Percentiles rank a stretch among this genome's conserved stretches.
Conservation (phyloP, 1,284 basidiomycete species). For the Ganoderma meredithae region DNA sequence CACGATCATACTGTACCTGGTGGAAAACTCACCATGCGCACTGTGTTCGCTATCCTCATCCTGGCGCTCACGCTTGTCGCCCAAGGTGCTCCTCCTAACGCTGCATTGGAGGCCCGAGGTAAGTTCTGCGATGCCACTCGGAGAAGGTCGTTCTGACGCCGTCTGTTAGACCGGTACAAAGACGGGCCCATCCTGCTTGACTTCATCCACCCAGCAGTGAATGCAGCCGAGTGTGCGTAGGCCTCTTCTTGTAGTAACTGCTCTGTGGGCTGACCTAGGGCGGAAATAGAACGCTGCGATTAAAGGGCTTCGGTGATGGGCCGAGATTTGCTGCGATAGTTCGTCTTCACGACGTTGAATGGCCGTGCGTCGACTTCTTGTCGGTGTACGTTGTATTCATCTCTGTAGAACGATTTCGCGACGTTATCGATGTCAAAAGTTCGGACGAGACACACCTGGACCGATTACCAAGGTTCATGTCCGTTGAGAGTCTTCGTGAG, state of each 20-base stretch:
- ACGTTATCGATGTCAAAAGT: neutral
- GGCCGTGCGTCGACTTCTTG: neutral
- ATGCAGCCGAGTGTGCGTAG: neutral
- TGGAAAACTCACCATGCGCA: neutral
- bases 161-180: neutral
- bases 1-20: neutral
- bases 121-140: neutral
- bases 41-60: neutral
- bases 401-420: neutral
- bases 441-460: neutral
- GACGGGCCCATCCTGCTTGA: neutral
- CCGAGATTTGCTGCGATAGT: neutral
- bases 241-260: neutral
- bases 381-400: constrained; percentile 1
- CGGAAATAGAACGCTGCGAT: neutral
- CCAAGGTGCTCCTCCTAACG: neutral
- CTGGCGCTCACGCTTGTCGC: neutral
- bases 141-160: neutral
- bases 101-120: neutral
- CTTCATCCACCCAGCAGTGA: neutral
- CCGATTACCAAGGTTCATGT: neutral
- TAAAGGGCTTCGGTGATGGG: too few relatives aligned
- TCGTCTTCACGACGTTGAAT: neutral
- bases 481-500: neutral
- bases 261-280: neutral